Evolutionary conservation across 805 yeast genomes (phyloP), one percentile per base, ranked within the genome.

Genomic region (Debaryomyces hansenii): DNA sequence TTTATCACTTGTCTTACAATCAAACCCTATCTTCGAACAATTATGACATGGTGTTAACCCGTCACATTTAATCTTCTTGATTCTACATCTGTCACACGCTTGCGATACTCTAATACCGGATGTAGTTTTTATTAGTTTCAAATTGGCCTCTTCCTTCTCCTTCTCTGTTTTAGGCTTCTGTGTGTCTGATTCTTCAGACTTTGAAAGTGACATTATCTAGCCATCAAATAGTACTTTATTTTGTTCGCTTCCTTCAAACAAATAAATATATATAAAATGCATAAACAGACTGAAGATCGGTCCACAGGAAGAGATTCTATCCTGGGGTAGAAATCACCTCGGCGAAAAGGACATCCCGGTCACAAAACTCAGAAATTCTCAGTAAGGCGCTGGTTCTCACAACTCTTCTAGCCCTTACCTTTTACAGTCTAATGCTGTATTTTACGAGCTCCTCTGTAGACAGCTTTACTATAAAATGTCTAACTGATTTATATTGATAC

Each of bases 21-120:
- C 81, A 55, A 83, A 83, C 0, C 84, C 85, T 37, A 83, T 80
- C 50, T 78, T 78, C 31, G 69, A 66, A 59, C 94, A 87, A 57
- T 84, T 84, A 32, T 82, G 72, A 60, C 95, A 87, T 1, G 90
- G 90, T 2, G 79, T 74, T 48, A 75, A 72, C 1, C 91, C 92
- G 56, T 85, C 87, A 64, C 94, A 87, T 52, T 83, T 82, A 51
- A 85, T 84, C 64, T 86, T 87, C 54, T 87, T 84, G 52, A 84
- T 80, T 38, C 92, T 71, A 56, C 94, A 87, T 29, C 94, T 69
- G 62, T 87, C 94, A 66, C 95, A 87, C 2, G 94, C 94, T 62
- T 87, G 94, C 1, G 86, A 78, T 2, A 84, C 83, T 50, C 92
- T 50, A n/a, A 65, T 57, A 0, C 77, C 75, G 5, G 64, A 49